Base-by-base conservation (phyloP, 257 asterid genomes). In the Fraxinus quadrangulata region DNA sequence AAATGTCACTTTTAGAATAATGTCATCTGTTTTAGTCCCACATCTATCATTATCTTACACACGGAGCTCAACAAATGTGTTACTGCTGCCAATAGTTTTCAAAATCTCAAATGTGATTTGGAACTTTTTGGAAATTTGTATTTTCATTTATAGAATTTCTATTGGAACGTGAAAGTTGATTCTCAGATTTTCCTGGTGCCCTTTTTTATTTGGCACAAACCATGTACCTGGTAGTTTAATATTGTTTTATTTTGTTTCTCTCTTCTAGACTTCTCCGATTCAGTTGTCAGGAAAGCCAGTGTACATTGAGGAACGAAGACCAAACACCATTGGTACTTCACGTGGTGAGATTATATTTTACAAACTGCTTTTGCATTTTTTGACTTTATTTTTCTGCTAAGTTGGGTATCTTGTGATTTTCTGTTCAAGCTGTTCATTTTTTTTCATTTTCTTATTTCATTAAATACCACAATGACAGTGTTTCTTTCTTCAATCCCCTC, bases 241-340 rank as follows among this genome's bases (percentile, higher is more conserved):
- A 49, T 69, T 23, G 47, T 36, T 30, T 39, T n/a, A 45, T 30
- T 30, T 2, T 30, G 34, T 61, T 61, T 65, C 45, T 72, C 40
- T 11, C 71, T 54, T 75, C 33, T 75, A 94, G 98, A 96, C 96
- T 71, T 94, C 96, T 65, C 97, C 97, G 14, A 78, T 92, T 81
- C 87, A 87, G 73, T 75, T 92, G 75, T 89, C 75, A 67, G 97
- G 96, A 79, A 86, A 88, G 79, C 88, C 74, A 84, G 97, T 89
- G 67, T 90, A 89, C 81, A 84, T 94, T 67, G 98, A 94, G 87
- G 91, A 88, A 84, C 90, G 92, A 82, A 87, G 92, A 85, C 79
- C 89, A 24, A 86, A 79, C 81, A 73, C 33, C 70, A 39, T 75
- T 80, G 83, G 86, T 49, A 68, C 87, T 78, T 79, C 94, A 67